phyloP scores from a whole-genome alignment of 2,329 filamentous ascomycete species.

The Aspergillus costaricaensis region DNA sequence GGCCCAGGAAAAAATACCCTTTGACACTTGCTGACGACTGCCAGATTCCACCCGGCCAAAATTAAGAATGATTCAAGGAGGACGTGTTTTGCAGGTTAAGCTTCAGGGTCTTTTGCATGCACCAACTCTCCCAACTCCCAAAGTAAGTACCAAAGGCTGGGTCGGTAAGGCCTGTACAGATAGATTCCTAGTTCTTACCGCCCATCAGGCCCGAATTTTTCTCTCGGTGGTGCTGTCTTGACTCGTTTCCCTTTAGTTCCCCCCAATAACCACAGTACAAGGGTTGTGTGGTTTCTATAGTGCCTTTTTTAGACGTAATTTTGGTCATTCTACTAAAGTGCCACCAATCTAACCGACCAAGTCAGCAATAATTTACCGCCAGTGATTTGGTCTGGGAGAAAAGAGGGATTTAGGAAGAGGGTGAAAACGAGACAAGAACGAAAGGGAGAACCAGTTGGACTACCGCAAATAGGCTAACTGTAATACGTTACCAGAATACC shows the following conservation, averaged over 20 bases:
- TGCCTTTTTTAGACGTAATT: not conserved
- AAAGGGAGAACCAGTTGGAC: slow-evolving; percentile 3
- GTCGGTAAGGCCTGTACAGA: not conserved
- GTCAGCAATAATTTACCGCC: slow-evolving; percentile 8
- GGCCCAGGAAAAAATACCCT: not conserved
- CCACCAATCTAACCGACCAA: not conserved
- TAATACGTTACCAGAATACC: slow-evolving; percentile 12
- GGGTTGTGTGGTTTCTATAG: not conserved
- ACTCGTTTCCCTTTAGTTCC: not conserved
- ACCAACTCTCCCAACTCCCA: not conserved
- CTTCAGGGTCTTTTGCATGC: slow-evolving; percentile 14
- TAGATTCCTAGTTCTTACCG: not conserved
- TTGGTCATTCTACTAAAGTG: not conserved
- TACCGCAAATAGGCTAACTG: slow-evolving; percentile 4
- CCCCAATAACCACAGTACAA: not conserved
- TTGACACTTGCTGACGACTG: not conserved
- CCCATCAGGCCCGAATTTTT: not conserved
- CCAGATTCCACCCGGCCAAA: not conserved
- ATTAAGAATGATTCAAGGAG: slow-evolving; percentile 2
- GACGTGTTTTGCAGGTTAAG: slow-evolving; percentile 18
- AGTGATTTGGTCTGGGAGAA: slow-evolving; percentile 3
- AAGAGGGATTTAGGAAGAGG: not conserved
- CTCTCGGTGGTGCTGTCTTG: not conserved
- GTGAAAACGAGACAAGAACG: not conserved
- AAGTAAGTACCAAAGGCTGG: not conserved